These are phyloP conservation scores for Albifimbria verrucaria DNA, from an alignment of 2,329 filamentous ascomycete species.

Conservation along the genomic window DNA sequence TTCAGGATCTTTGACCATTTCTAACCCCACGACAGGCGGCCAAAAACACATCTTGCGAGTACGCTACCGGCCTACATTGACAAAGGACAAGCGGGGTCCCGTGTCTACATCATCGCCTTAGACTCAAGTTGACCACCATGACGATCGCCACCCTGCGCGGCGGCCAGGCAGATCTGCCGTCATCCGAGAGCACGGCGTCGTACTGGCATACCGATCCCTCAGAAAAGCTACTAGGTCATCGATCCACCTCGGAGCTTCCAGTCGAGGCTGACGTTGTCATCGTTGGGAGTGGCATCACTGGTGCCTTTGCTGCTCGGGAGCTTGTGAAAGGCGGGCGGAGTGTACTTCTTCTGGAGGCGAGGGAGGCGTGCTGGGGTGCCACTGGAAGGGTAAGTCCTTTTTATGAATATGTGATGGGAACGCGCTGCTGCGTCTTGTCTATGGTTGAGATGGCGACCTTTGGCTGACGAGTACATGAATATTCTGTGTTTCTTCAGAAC, in stretches of 20 bases:
- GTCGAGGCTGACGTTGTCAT: conserved; percentile 64
- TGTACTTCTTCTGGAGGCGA: conserved; percentile 73
- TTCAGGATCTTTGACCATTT: too few relatives aligned
- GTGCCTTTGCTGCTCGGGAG: conserved; percentile 66
- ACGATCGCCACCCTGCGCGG: conserved; percentile 23
- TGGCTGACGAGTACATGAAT: neutral
- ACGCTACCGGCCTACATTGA: too few relatives aligned
- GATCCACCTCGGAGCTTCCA: conserved; percentile 63
- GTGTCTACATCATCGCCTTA: too few relatives aligned
- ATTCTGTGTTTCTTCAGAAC: conserved; percentile 40
- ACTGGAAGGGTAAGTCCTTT: conserved; percentile 64
- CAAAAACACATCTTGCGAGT: too few relatives aligned
- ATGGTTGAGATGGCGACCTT: too few relatives aligned
- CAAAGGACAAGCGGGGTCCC: too few relatives aligned
- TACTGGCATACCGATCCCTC: conserved; percentile 75
- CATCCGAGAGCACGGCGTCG: conserved; percentile 56
- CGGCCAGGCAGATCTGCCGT: conserved; percentile 55
- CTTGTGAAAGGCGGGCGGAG: conserved; percentile 49
- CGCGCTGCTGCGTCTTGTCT: too few relatives aligned
- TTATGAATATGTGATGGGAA: neutral
- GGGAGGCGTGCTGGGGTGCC: conserved; percentile 80
- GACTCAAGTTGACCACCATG: too few relatives aligned
- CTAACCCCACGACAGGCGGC: too few relatives aligned
- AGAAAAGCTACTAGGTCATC: conserved; percentile 60
- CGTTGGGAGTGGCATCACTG: conserved; percentile 73